phyloP scores from a whole-genome alignment of 768 basidiomycete species.

The Lentinula sp. region DNA sequence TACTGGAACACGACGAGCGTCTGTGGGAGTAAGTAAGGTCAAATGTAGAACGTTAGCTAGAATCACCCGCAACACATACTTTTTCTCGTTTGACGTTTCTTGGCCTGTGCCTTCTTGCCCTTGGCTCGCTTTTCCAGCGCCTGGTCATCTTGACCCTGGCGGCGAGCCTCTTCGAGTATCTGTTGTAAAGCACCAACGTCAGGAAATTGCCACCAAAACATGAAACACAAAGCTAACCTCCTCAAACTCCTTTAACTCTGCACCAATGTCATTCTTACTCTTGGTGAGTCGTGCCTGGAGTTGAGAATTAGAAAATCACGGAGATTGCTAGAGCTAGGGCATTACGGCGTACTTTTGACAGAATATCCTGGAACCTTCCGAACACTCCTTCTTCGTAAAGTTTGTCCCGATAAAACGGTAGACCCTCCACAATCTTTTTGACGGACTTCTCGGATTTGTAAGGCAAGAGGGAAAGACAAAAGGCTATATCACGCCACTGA shows the following conservation, averaged over 20 bases:
- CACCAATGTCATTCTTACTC: conserved; percentile 83
- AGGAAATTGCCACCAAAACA: not conserved
- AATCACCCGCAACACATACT: not conserved
- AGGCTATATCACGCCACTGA: conserved; percentile 98
- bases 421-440: conserved; percentile 90
- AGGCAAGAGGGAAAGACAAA: conserved; percentile 87
- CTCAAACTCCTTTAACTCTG: conserved; percentile 94
- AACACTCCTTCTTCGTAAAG: conserved; percentile 84
- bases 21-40: not conserved
- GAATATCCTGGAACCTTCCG: conserved; percentile 79
- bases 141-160: conserved; percentile 88
- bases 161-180: conserved; percentile 80
- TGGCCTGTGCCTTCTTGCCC: conserved; percentile 77
- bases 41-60: not conserved
- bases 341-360: conserved; percentile 60
- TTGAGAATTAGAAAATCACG: not conserved
- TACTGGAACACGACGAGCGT: not conserved
- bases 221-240: conserved; percentile 34
- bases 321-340: not conserved
- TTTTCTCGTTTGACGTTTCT: conserved; percentile 52
- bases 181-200: conserved; percentile 19
- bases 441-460: conserved; percentile 97
- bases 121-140: conserved; percentile 83
- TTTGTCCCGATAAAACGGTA: conserved; percentile 95
- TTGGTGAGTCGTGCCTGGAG: conserved; percentile 81